These are phyloP conservation scores for Ceratocystis alfenasii DNA, from an alignment of 2,329 filamentous ascomycete species.

Conservation along the genomic window DNA sequence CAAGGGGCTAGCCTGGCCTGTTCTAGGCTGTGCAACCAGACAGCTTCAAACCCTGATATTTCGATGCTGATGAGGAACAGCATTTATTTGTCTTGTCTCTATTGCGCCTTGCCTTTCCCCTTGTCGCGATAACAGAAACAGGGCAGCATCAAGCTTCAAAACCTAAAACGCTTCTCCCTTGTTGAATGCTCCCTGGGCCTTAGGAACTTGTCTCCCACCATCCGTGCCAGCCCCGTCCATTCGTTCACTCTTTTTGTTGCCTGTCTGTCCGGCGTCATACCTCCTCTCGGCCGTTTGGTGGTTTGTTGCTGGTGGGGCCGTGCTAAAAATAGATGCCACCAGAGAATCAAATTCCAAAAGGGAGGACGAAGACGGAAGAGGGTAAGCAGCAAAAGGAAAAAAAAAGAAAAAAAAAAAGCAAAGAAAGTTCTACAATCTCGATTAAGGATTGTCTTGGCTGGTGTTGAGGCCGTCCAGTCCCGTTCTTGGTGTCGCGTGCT, in stretches of 20 bases:
- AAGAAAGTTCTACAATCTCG: background rate
- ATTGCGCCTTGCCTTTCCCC: background rate
- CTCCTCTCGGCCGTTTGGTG: background rate
- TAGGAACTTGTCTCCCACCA: background rate
- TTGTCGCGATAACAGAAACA: background rate
- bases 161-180: background rate
- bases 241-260: too few relatives aligned
- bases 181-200: background rate
- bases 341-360: background rate
- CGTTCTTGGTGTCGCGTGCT: background rate
- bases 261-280: background rate
- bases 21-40: slow-evolving; percentile 4
- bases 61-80: background rate
- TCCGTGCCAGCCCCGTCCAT: slow-evolving; percentile 1
- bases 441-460: background rate
- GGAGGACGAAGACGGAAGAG: background rate
- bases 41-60: background rate
- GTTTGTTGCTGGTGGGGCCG: background rate
- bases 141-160: background rate
- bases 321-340: background rate
- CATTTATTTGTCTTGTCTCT: background rate
- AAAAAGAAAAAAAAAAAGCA: background rate
- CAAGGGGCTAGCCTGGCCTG: background rate
- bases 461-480: background rate
- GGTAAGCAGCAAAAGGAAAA: background rate